Evolutionary conservation across 768 basidiomycete species (phyloP).

Genomic region (Chlorophyllum brunneum): DNA sequence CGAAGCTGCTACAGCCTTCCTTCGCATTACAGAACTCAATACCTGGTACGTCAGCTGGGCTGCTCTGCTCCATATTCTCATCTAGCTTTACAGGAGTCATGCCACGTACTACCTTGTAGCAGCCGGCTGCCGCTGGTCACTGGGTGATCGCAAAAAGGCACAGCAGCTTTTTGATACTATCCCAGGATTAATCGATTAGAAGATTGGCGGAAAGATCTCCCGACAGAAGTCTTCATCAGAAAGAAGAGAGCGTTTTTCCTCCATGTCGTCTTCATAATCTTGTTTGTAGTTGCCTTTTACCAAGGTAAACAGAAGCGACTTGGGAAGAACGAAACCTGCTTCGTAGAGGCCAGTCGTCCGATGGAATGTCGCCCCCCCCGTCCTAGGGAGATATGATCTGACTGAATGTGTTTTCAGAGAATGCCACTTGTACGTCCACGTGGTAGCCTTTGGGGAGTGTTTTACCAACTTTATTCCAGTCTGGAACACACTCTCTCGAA

Average conservation of each 20-base stretch:
- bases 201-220: constrained; percentile 61
- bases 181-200: constrained; percentile 55
- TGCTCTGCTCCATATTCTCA: not conserved
- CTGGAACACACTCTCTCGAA: constrained; percentile 73
- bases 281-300: constrained; percentile 62
- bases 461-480: constrained; percentile 35
- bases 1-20: constrained; percentile 64
- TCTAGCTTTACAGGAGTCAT: constrained; percentile 52
- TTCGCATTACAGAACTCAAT: constrained; percentile 63
- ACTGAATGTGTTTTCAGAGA: constrained; percentile 35
- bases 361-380: constrained; percentile 41
- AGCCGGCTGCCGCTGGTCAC: constrained; percentile 66
- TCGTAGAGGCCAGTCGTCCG: constrained; percentile 56
- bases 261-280: not conserved
- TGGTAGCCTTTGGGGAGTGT: not conserved
- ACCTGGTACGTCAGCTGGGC: constrained; percentile 46
- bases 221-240: constrained; percentile 74
- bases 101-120: constrained; percentile 77
- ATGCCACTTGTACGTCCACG: constrained; percentile 62
- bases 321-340: constrained; percentile 50
- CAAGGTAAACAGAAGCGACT: constrained; percentile 58
- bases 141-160: constrained; percentile 51
- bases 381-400: not conserved
- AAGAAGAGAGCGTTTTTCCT: constrained; percentile 54
- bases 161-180: constrained; percentile 58